A percentile compares a stretch with the other conserved stretches of the same genome.
phyloP scores from a whole-genome alignment of 768 basidiomycete species.

The Kwoniella dejecticola region DNA sequence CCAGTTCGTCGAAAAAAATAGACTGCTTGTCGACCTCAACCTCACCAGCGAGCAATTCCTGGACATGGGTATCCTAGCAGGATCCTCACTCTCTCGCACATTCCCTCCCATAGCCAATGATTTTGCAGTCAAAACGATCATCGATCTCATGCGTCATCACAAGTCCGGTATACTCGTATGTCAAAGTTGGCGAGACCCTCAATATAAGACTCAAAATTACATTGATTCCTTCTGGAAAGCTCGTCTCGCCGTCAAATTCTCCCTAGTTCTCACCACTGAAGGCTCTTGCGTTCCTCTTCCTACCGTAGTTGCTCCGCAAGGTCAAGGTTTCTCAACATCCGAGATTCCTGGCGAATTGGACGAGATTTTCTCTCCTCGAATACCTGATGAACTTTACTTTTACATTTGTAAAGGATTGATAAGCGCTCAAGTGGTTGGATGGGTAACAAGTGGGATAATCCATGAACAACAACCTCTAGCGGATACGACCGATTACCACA shows the following conservation, averaged over 20 bases:
- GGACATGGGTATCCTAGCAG: slow-evolving; percentile 87
- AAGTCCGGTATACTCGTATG: slow-evolving; percentile 66
- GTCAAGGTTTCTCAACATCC: slow-evolving; percentile 67
- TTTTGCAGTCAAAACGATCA: slow-evolving; percentile 58
- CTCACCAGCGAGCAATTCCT: slow-evolving; percentile 89
- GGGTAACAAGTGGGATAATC: slow-evolving; percentile 84
- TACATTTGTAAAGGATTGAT: slow-evolving; percentile 91
- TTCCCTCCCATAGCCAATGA: slow-evolving; percentile 56
- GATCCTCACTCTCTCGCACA: slow-evolving; percentile 70
- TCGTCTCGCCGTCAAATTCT: slow-evolving; percentile 87
- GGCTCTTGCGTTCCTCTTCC: slow-evolving; percentile 57
- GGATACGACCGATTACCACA: slow-evolving; percentile 89
- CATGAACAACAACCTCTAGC: slow-evolving; percentile 82
- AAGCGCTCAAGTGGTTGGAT: slow-evolving; percentile 86
- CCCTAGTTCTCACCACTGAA: slow-evolving; percentile 85
- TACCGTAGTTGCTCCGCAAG: slow-evolving; percentile 73
- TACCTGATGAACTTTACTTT: slow-evolving; percentile 95
- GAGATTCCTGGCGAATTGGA: slow-evolving; percentile 90
- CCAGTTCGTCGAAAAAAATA: slow-evolving; percentile 78
- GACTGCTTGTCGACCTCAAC: slow-evolving; percentile 67
- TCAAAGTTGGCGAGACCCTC: slow-evolving; percentile 50
- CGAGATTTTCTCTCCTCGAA: slow-evolving; percentile 88
- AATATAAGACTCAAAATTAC: slow-evolving; percentile 78
- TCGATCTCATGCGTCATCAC: slow-evolving; percentile 91
- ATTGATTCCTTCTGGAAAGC: slow-evolving; percentile 84